Evolutionary conservation across 1,284 basidiomycete species (phyloP).

Genomic region (Ustilago tritici): DNA sequence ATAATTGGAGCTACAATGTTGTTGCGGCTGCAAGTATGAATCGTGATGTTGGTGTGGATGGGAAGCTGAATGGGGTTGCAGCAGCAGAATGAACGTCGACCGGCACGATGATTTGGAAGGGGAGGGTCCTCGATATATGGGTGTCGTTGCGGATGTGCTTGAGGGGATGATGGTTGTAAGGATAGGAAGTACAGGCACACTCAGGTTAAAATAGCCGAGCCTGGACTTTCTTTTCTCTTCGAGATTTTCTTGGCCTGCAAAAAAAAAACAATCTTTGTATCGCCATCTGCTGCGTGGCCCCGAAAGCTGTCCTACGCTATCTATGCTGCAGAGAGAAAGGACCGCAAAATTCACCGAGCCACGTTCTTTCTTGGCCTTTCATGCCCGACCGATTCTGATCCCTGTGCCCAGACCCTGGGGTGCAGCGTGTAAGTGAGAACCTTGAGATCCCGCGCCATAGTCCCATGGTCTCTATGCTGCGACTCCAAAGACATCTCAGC

Average conservation of each 20-base stretch:
- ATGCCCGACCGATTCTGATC: neutral
- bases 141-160: neutral
- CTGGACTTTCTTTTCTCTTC: neutral
- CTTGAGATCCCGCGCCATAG: too few relatives aligned
- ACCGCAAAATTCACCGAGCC: conserved; percentile 1
- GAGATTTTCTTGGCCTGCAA: neutral
- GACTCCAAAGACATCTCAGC: too few relatives aligned
- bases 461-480: too few relatives aligned
- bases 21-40: too few relatives aligned
- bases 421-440: too few relatives aligned
- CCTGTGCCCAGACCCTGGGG: too few relatives aligned
- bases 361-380: neutral
- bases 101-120: neutral
- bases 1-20: neutral
- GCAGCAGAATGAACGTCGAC: neutral
- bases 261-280: neutral
- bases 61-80: neutral
- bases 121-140: neutral
- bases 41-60: neutral
- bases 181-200: neutral
- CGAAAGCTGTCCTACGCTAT: neutral
- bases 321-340: neutral
- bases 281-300: conserved; percentile 4
- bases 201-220: too few relatives aligned
- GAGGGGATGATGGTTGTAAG: neutral